Evolutionary conservation across 2,329 filamentous ascomycete species (phyloP).

Genomic region (Colletotrichum sp.): DNA sequence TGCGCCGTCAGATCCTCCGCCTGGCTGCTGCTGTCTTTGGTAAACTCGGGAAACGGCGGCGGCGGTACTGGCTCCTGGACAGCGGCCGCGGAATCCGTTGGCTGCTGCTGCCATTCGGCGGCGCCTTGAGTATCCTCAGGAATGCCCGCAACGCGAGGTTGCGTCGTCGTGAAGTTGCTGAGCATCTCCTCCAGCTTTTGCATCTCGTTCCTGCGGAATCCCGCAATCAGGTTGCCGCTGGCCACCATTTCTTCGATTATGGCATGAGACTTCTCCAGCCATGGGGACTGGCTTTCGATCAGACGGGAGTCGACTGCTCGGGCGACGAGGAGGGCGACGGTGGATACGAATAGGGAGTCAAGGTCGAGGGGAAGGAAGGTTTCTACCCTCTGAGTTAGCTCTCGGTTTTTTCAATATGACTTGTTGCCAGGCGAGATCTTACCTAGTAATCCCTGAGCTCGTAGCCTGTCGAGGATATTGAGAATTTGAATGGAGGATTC

Average conservation of each 20-base stretch:
- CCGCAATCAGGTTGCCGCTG: constrained; percentile 51
- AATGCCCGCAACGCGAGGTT: background rate
- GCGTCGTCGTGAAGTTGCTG: background rate
- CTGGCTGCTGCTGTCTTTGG: constrained; percentile 6
- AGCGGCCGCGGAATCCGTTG: background rate
- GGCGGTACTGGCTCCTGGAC: background rate
- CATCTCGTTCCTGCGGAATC: constrained; percentile 48
- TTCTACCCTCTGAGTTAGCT: constrained; percentile 29
- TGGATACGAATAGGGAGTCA: constrained; percentile 48
- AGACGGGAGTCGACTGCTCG: constrained; percentile 38
- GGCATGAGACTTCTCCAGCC: constrained; percentile 45
- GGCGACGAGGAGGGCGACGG: constrained; percentile 43
- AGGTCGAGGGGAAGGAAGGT: constrained; percentile 51
- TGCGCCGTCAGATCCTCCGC: constrained; percentile 11
- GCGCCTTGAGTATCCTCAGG: background rate
- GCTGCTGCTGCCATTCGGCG: background rate
- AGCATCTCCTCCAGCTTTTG: constrained; percentile 48
- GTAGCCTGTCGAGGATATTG: constrained; percentile 46
- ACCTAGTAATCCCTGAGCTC: constrained; percentile 53
- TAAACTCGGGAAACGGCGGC: background rate
- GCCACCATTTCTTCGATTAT: constrained; percentile 52
- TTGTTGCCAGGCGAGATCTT: constrained; percentile 10
- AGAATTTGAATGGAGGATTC: constrained; percentile 37
- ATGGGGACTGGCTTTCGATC: constrained; percentile 38
- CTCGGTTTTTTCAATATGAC: background rate